A percentile compares a stretch with the other conserved stretches of the same genome.
phyloP scores from a whole-genome alignment of 805 yeast species.

The Kuraishia ogatae region DNA sequence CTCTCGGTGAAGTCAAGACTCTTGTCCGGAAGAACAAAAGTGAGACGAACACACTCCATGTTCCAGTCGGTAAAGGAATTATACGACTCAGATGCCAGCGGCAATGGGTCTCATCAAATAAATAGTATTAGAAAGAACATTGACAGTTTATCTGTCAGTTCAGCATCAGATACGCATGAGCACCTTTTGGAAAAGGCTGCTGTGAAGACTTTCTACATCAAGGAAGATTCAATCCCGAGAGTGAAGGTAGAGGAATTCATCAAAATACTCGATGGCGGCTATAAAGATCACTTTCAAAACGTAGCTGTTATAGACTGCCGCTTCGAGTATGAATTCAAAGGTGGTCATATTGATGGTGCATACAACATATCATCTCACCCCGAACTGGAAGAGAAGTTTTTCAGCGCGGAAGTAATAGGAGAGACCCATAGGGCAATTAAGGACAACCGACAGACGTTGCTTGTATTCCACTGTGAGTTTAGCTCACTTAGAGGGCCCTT shows the following conservation, averaged over 20 bases:
- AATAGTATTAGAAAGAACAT: background rate
- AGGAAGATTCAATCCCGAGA: constrained; percentile 61
- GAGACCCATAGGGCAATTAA: background rate
- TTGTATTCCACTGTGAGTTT: constrained; percentile 92
- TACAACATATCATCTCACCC: constrained; percentile 65
- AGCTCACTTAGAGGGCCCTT: constrained; percentile 90
- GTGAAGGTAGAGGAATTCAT: constrained; percentile 52
- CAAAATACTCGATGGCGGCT: constrained; percentile 46
- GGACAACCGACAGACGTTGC: constrained; percentile 30
- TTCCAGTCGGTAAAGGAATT: constrained; percentile 1
- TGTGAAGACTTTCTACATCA: constrained; percentile 33
- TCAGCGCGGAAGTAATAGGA: constrained; percentile 14
- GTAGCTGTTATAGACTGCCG: constrained; percentile 75
- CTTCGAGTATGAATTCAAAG: constrained; percentile 83
- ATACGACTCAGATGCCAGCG: background rate
- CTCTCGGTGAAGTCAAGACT: background rate
- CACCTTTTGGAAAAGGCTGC: constrained; percentile 18
- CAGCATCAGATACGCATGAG: background rate
- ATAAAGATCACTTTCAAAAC: constrained; percentile 42
- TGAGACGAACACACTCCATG: constrained; percentile 3
- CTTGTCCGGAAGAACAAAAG: background rate
- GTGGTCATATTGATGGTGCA: constrained; percentile 88
- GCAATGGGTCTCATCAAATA: background rate
- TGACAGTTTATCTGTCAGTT: background rate
- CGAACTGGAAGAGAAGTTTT: constrained; percentile 53